Conservation (phyloP, 2,329 filamentous ascomycete genomes). For the Calonectria crousiana region DNA sequence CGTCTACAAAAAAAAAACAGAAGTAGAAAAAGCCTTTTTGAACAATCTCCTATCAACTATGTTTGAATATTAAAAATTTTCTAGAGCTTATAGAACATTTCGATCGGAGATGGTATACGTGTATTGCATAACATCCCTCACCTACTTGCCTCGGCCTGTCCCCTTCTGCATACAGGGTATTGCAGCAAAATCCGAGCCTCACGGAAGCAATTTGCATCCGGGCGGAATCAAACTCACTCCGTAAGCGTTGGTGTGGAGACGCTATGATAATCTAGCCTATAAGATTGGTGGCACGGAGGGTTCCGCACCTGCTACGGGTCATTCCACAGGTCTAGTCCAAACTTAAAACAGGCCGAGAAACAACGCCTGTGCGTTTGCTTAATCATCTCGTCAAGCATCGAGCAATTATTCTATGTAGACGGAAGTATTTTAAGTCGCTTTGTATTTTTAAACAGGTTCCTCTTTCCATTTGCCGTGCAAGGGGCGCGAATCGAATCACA, state of each 20-base stretch:
- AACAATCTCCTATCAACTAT: no score
- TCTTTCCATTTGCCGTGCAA: background rate
- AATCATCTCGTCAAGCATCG: background rate
- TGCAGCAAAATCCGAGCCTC: background rate
- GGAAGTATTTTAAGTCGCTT: background rate
- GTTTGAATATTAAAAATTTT: no score
- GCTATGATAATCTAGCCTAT: background rate
- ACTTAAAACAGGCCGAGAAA: background rate
- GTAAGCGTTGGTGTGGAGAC: background rate
- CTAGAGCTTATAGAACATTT: background rate
- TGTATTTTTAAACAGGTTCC: background rate
- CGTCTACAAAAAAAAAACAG: no score
- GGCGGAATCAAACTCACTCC: background rate
- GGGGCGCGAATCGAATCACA: background rate
- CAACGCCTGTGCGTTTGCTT: background rate
- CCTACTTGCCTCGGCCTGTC: background rate
- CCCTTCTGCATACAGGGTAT: background rate
- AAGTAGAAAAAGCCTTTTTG: no score
- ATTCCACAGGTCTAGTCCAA: background rate
- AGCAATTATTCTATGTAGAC: background rate
- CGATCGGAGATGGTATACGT: background rate
- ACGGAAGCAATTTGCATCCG: background rate
- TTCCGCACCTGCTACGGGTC: background rate
- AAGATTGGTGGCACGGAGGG: background rate
- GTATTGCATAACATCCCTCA: background rate